These are phyloP conservation scores for Setaria viridis DNA, from an alignment of 202 grass and related monocot genomes.

Conservation along the genomic window DNA sequence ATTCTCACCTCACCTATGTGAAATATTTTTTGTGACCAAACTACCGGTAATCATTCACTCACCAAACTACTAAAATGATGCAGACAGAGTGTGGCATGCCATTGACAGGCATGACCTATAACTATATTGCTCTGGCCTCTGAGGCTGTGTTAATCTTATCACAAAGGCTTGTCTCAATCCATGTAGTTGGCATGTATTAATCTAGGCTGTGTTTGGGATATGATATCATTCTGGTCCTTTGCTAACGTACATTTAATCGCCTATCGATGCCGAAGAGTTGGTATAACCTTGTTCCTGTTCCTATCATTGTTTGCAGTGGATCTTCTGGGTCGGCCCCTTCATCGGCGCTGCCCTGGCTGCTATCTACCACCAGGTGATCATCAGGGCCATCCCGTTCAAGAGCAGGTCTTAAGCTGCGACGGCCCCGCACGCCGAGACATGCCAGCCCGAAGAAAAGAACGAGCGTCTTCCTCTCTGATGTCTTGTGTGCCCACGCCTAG, in stretches of 20 bases:
- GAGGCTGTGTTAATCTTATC: neutral
- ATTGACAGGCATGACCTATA: neutral
- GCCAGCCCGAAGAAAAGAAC: constrained; percentile 21
- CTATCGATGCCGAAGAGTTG: neutral
- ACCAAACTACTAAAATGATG: constrained; percentile 13
- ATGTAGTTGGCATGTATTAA: constrained; percentile 21
- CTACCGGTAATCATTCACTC: constrained; percentile 13
- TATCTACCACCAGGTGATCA: constrained; percentile 96
- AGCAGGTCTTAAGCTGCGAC: constrained; percentile 63
- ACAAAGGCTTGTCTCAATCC: neutral
- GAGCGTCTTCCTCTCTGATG: constrained; percentile 38
- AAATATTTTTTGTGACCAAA: constrained; percentile 14
- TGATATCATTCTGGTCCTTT: neutral
- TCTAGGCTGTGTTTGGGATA: neutral
- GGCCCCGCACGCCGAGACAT: neutral
- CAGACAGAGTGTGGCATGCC: neutral
- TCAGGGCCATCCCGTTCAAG: constrained; percentile 98
- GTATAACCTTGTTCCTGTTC: neutral
- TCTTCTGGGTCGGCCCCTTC: constrained; percentile 98
- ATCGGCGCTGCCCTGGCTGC: constrained; percentile 86
- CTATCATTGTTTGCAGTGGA: constrained; percentile 69
- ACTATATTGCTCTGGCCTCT: neutral
- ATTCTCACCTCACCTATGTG: neutral
- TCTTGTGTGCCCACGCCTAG: constrained; percentile 35
- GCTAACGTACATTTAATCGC: no score